Conservation (phyloP, 2,329 filamentous ascomycete genomes). For the Colletotrichum sp. region DNA sequence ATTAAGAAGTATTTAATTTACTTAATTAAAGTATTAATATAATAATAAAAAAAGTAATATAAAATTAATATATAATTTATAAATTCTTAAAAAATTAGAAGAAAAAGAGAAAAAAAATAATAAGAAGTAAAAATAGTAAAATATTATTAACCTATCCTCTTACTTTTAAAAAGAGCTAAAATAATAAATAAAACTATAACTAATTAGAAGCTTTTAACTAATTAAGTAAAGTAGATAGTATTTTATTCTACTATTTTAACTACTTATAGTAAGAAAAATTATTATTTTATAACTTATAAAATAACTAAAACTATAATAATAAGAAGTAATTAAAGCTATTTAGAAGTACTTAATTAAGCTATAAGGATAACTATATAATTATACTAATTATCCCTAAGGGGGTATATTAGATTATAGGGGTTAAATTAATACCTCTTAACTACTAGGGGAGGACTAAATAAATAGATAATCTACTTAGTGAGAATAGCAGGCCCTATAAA, state of each 20-base stretch:
- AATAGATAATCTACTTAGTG: neutral
- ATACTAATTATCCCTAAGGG: neutral
- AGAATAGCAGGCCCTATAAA: neutral
- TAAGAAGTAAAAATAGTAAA: neutral
- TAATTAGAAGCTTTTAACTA: no score
- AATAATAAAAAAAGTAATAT: neutral
- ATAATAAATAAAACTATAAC: no score
- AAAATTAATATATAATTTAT: neutral
- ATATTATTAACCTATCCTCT: neutral
- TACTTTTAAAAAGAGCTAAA: neutral
- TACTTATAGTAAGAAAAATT: neutral
- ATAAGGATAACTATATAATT: neutral
- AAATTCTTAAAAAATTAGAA: neutral
- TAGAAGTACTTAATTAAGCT: neutral
- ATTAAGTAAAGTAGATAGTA: neutral
- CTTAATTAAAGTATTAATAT: neutral
- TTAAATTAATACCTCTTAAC: neutral
- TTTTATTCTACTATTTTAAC: neutral
- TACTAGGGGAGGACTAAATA: neutral
- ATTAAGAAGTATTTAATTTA: neutral
- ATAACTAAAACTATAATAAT: neutral
- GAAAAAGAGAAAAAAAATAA: neutral
- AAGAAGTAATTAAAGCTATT: neutral
- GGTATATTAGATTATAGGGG: neutral
- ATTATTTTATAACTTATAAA: neutral